A percentile compares a stretch with the other conserved stretches of the same genome.
phyloP scores from a whole-genome alignment of 345 rosid genomes.

The Cardamine chenopodiifolia region DNA sequence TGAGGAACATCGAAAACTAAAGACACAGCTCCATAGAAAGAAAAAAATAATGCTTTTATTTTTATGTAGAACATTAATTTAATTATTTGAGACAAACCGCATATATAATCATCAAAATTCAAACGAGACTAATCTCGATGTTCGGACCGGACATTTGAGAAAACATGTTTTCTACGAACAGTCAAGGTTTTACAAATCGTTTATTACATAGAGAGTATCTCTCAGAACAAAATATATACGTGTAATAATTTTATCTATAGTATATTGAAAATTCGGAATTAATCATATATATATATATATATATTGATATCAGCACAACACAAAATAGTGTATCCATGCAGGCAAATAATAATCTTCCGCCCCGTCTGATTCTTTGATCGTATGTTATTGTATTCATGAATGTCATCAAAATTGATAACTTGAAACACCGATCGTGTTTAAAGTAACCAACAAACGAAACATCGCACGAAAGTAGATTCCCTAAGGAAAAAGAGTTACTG shows the following conservation, averaged over 20 bases:
- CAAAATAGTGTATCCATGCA: neutral
- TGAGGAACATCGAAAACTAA: slow-evolving; percentile 11
- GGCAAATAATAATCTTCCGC: slow-evolving; percentile 10
- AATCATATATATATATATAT: too few relatives aligned
- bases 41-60: neutral
- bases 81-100: neutral
- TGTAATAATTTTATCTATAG: neutral
- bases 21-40: neutral
- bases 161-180: slow-evolving; percentile 29
- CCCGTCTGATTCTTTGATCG: neutral
- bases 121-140: slow-evolving; percentile 18
- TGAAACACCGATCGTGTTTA: slow-evolving; percentile 5
- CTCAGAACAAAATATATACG: neutral
- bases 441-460: slow-evolving; percentile 11
- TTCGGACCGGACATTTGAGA: slow-evolving; percentile 15
- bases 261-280: neutral
- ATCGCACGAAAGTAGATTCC: slow-evolving; percentile 13
- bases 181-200: slow-evolving; percentile 26
- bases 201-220: neutral
- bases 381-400: neutral
- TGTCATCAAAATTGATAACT: slow-evolving; percentile 11
- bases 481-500: neutral
- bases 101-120: neutral
- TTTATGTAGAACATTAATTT: neutral
- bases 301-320: too few relatives aligned